Evolutionary conservation across 805 yeast species (phyloP).

Genomic region (Candida oleophila): DNA sequence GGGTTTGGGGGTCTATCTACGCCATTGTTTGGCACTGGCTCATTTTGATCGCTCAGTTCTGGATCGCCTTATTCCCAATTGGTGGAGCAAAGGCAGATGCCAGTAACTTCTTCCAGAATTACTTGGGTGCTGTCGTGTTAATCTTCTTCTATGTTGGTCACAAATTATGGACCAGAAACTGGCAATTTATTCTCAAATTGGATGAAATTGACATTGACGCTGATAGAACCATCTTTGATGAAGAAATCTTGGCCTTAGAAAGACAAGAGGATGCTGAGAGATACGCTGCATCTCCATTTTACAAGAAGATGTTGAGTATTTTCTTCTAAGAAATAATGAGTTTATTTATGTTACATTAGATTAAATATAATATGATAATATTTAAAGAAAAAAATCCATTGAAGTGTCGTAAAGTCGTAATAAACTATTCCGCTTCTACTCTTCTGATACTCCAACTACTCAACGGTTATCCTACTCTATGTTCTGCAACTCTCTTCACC

Average conservation of each 20-base stretch:
- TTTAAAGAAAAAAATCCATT: too few species aligned
- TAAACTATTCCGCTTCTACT: too few species aligned
- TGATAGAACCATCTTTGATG: conserved; percentile 33
- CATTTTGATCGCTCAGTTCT: conserved; percentile 42
- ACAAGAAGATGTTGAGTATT: conserved; percentile 13
- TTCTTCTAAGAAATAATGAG: conserved; percentile 11
- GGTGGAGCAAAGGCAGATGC: conserved; percentile 27
- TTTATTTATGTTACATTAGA: too few species aligned
- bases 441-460: too few species aligned
- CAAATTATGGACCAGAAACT: conserved; percentile 30
- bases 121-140: conserved; percentile 34
- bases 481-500: too few species aligned
- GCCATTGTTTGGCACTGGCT: conserved; percentile 30
- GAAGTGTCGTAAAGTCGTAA: too few species aligned
- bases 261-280: conserved; percentile 22
- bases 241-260: conserved; percentile 33
- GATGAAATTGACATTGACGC: conserved; percentile 30
- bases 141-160: conserved; percentile 30
- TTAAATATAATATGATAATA: too few species aligned
- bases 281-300: conserved; percentile 16
- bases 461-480: too few species aligned
- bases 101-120: conserved; percentile 29
- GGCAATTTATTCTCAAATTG: conserved; percentile 25
- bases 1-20: conserved; percentile 38
- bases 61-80: conserved; percentile 44